These are phyloP conservation scores for Microbotryum intermedium DNA, from an alignment of 1,284 basidiomycete species.

Conservation along the genomic window DNA sequence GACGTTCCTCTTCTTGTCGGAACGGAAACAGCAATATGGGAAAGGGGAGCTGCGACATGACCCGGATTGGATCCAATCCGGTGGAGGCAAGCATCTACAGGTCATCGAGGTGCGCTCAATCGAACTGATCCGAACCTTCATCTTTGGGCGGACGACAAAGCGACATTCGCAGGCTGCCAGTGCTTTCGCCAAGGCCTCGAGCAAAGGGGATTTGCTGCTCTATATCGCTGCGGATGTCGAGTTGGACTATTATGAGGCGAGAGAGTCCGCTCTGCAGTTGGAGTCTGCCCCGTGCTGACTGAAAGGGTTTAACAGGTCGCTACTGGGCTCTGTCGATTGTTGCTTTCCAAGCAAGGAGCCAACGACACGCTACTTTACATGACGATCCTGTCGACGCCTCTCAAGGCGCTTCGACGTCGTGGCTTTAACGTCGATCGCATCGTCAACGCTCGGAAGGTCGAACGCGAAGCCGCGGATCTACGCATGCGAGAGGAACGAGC, in stretches of 20 bases:
- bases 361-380: conserved; percentile 81
- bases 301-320: conserved; percentile 47
- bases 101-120: conserved; percentile 37
- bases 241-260: conserved; percentile 74
- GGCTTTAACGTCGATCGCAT: conserved; percentile 91
- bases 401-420: conserved; percentile 70
- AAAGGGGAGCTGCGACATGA: conserved; percentile 56
- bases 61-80: conserved; percentile 58
- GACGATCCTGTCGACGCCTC: conserved; percentile 84
- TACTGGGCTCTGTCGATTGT: conserved; percentile 61
- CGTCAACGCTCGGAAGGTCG: conserved; percentile 69
- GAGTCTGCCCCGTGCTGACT: too few species aligned
- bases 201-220: conserved; percentile 37
- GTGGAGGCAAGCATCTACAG: conserved; percentile 50
- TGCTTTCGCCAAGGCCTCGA: conserved; percentile 15
- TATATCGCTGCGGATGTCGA: conserved; percentile 61
- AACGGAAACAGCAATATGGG: conserved; percentile 55
- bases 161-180: conserved; percentile 39
- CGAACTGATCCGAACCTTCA: conserved; percentile 46
- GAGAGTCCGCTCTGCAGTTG: too few species aligned
- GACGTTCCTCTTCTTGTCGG: conserved; percentile 82
- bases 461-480: conserved; percentile 52
- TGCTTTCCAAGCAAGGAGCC: conserved; percentile 64
- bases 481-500: conserved; percentile 34
- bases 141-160: conserved; percentile 17